Percentiles rank a stretch among this genome's conserved stretches.
Conservation (phyloP, 257 asterid species). For the Salvia hispanica region DNA sequence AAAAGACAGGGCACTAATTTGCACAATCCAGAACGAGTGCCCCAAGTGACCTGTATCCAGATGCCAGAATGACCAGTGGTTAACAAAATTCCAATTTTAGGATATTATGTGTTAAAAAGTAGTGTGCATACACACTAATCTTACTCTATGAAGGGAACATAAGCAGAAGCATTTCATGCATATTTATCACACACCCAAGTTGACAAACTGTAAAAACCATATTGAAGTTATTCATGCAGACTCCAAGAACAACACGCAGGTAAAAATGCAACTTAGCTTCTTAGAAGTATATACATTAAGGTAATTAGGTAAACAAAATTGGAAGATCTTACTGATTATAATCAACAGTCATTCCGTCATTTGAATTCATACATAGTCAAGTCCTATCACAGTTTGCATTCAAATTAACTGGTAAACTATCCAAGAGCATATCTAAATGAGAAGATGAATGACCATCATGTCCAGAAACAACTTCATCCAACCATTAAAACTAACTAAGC, state of each 20-base stretch:
- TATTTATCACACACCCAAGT: not conserved
- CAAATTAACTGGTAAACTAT: constrained; percentile 1
- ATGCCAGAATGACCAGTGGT: too few relatives aligned
- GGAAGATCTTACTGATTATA: not conserved
- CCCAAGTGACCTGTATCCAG: not conserved
- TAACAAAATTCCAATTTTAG: not conserved
- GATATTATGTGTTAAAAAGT: not conserved
- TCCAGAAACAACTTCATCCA: constrained; percentile 13
- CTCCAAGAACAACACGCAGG: constrained; percentile 24
- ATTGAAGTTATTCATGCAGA: constrained; percentile 7
- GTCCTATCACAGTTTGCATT: constrained; percentile 3
- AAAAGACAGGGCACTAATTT: not conserved
- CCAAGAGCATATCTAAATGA: constrained; percentile 20
- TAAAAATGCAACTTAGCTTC: constrained; percentile 12
- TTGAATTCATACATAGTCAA: constrained; percentile 4
- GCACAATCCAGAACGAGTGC: not conserved
- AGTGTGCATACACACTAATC: not conserved
- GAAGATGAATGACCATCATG: constrained; percentile 1
- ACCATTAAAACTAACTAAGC: constrained; percentile 12
- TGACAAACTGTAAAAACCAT: not conserved
- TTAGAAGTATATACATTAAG: not conserved
- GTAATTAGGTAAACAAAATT: not conserved
- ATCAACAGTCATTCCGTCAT: not conserved
- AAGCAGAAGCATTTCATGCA: not conserved
- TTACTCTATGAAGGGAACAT: constrained; percentile 15